These are phyloP conservation scores for Euphorbia celastroides DNA, from an alignment of 441 rosid genomes.

Conservation along the genomic window DNA sequence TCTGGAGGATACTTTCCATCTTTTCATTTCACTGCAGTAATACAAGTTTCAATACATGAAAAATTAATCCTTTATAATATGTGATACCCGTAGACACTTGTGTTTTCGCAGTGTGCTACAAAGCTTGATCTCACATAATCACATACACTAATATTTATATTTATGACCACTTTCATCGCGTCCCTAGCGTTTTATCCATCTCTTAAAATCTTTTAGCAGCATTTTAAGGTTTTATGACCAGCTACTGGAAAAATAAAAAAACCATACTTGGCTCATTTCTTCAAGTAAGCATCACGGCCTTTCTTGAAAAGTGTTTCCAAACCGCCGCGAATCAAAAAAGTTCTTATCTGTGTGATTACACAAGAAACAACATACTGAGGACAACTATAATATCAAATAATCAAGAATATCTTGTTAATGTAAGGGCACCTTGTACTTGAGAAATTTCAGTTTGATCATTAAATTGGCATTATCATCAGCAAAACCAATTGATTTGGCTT, in stretches of 20 bases:
- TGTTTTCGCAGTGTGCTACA: no score
- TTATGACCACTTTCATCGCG: no score
- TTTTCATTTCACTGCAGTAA: constrained; percentile 76
- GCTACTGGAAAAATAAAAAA: constrained; percentile 4
- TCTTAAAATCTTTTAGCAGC: neutral
- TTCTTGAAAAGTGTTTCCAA: constrained; percentile 79
- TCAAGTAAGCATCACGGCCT: constrained; percentile 86
- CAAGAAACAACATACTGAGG: neutral
- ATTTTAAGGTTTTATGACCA: neutral
- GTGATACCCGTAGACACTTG: no score
- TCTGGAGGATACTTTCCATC: constrained; percentile 78
- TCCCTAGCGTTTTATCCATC: no score
- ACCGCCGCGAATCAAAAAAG: constrained; percentile 95
- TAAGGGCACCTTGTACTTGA: constrained; percentile 71
- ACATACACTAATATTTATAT: no score
- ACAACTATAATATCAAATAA: neutral
- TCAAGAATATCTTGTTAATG: neutral
- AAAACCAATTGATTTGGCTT: constrained; percentile 38
- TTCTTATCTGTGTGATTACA: constrained; percentile 80
- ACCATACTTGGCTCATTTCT: constrained; percentile 62
- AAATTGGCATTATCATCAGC: constrained; percentile 90
- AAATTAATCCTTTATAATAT: no score
- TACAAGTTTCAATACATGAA: neutral
- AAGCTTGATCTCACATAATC: no score
- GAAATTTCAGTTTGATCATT: constrained; percentile 93